These are phyloP conservation scores for Ceratocystis diversiconidia DNA, from an alignment of 2,329 filamentous ascomycete genomes.

Conservation along the genomic window DNA sequence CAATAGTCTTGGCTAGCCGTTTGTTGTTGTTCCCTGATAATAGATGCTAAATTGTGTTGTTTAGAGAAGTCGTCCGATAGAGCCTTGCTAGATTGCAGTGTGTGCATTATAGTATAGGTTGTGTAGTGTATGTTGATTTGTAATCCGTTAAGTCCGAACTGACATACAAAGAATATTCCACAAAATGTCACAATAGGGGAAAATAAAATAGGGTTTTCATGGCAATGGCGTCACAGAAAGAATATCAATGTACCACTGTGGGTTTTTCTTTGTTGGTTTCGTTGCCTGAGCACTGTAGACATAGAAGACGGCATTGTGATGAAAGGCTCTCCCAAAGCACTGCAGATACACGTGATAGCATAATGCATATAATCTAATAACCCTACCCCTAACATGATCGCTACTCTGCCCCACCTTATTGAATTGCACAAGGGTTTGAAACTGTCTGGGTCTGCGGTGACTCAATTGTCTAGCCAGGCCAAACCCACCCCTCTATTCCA, in stretches of 20 bases:
- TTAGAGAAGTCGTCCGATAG: not conserved
- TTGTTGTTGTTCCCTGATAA: not conserved
- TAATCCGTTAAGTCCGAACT: not conserved
- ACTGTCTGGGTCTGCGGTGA: not conserved
- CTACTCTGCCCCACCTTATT: not conserved
- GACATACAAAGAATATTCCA: not conserved
- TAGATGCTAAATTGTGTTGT: not conserved
- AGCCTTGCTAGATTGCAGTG: not conserved
- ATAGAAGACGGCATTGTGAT: too few species aligned
- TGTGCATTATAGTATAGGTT: not conserved
- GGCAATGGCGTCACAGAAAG: not conserved
- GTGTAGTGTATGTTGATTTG: not conserved
- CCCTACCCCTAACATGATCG: too few species aligned
- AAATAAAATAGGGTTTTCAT: not conserved
- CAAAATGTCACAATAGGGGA: not conserved
- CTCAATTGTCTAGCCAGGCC: not conserved
- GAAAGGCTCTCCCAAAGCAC: too few species aligned
- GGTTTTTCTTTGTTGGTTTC: not conserved
- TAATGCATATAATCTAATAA: too few species aligned
- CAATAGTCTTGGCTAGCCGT: not conserved
- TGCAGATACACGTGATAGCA: too few species aligned
- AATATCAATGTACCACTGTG: not conserved
- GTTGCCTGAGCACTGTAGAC: not conserved
- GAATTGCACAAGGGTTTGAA: not conserved
- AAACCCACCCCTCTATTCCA: not conserved